Percentiles rank a stretch among this genome's conserved stretches.
phyloP scores from a whole-genome alignment of 2,329 filamentous ascomycete genomes.

The Orbilia quercus region DNA sequence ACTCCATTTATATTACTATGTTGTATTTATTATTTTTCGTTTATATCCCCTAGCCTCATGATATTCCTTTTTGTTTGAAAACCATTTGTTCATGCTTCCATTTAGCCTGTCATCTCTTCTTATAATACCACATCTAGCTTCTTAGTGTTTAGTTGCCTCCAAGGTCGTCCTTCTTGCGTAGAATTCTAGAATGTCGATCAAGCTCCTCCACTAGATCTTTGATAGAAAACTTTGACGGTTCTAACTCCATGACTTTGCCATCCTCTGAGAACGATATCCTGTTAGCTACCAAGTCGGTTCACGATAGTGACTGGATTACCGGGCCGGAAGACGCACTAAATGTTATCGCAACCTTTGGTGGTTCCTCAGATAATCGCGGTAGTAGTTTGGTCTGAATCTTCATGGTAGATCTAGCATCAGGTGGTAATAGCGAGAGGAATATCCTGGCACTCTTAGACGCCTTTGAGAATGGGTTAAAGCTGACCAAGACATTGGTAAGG shows the following conservation, averaged over 20 bases:
- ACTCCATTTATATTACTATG: too few species aligned
- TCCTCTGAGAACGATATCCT: slow-evolving; percentile 72
- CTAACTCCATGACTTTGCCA: slow-evolving; percentile 86
- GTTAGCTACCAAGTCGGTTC: slow-evolving; percentile 4
- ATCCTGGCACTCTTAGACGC: slow-evolving; percentile 84
- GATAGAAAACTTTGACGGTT: slow-evolving; percentile 83
- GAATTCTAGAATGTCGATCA: slow-evolving; percentile 83
- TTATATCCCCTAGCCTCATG: neutral
- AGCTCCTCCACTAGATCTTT: slow-evolving; percentile 88
- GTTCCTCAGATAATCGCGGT: slow-evolving; percentile 74
- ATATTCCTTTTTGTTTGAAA: slow-evolving; percentile 18
- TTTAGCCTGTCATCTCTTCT: slow-evolving; percentile 22
- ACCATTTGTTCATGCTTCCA: slow-evolving; percentile 5
- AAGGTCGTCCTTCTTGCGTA: slow-evolving; percentile 86
- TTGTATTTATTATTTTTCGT: too few species aligned
- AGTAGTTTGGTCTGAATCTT: slow-evolving; percentile 81
- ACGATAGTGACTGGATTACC: neutral
- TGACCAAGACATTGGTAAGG: slow-evolving; percentile 83
- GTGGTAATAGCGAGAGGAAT: slow-evolving; percentile 85
- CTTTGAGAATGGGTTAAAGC: slow-evolving; percentile 90
- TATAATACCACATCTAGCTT: slow-evolving; percentile 10
- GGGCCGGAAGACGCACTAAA: slow-evolving; percentile 74
- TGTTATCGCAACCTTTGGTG: slow-evolving; percentile 78
- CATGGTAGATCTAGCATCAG: slow-evolving; percentile 79
- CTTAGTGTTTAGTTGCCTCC: slow-evolving; percentile 62